These are phyloP conservation scores for Cadophora malorum DNA, from an alignment of 2,329 filamentous ascomycete genomes.

Conservation along the genomic window DNA sequence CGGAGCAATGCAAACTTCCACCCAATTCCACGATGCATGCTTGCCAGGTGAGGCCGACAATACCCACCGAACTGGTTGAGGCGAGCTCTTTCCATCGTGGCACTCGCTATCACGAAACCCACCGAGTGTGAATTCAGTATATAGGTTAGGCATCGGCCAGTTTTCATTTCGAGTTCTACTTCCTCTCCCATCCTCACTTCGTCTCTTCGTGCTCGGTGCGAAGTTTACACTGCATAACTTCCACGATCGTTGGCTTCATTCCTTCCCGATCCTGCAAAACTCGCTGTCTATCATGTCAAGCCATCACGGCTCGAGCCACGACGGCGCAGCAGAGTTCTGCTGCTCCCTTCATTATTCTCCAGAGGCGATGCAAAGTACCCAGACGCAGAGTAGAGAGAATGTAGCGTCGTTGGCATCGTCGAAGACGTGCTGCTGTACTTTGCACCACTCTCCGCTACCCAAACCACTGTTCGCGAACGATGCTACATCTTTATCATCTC, in stretches of 20 bases:
- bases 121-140: conserved; percentile 20
- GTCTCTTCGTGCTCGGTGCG: neutral
- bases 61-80: conserved; percentile 9
- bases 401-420: conserved; percentile 20
- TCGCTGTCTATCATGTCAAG: conserved; percentile 5
- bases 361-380: neutral
- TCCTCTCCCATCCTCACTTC: conserved; percentile 10
- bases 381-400: conserved; percentile 18
- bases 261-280: conserved; percentile 8
- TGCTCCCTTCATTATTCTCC: conserved; percentile 26
- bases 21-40: neutral
- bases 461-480: conserved; percentile 25
- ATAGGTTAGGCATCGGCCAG: conserved; percentile 25
- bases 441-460: conserved; percentile 24
- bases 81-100: neutral
- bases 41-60: neutral
- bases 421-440: conserved; percentile 25
- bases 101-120: conserved; percentile 4
- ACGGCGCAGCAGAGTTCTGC: conserved; percentile 19
- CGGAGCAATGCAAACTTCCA: conserved; percentile 9
- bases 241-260: conserved; percentile 12
- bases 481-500: conserved; percentile 14
- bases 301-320: conserved; percentile 13
- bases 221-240: conserved; percentile 1
- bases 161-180: conserved; percentile 16